These are phyloP conservation scores for Pyronema domesticum DNA, from an alignment of 495 filamentous ascomycete genomes.

Conservation along the genomic window DNA sequence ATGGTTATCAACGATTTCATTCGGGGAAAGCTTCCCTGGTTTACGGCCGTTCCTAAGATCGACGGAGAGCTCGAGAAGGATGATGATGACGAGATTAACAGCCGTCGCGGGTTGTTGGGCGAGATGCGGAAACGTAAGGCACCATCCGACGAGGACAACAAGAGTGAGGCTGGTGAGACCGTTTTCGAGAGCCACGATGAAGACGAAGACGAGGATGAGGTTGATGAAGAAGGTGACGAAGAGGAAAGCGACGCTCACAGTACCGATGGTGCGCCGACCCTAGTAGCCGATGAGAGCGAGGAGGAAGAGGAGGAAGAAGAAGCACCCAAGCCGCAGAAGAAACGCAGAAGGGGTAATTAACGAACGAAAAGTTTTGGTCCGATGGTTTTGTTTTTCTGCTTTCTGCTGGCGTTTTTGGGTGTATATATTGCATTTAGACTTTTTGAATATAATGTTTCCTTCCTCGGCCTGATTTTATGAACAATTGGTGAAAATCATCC, in stretches of 20 bases:
- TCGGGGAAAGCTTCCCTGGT: slow-evolving; percentile 90
- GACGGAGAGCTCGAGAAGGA: slow-evolving; percentile 36
- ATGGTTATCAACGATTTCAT: slow-evolving; percentile 94
- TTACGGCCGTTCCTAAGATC: slow-evolving; percentile 54
- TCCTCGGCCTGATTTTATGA: too few species aligned
- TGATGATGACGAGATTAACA: slow-evolving; percentile 35
- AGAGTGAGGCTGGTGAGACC: slow-evolving; percentile 17
- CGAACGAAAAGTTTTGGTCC: neutral
- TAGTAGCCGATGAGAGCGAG: slow-evolving; percentile 32
- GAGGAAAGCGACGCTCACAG: slow-evolving; percentile 5
- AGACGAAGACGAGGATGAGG: neutral
- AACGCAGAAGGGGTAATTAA: slow-evolving; percentile 15
- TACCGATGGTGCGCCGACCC: slow-evolving; percentile 17
- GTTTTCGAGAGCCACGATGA: slow-evolving; percentile 7
- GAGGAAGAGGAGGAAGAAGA: slow-evolving; percentile 24
- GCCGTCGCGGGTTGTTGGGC: slow-evolving; percentile 36
- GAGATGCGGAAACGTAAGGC: slow-evolving; percentile 44
- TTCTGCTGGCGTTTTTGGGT: slow-evolving; percentile 13
- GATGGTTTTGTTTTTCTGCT: slow-evolving; percentile 6
- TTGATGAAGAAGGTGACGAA: neutral
- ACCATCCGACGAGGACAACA: slow-evolving; percentile 13
- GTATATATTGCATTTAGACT: neutral
- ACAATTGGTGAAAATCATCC: too few species aligned
- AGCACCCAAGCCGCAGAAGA: slow-evolving; percentile 2
- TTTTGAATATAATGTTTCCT: neutral